Evolutionary conservation across 257 asterid genomes (phyloP).

Genomic region (Scutellaria baicalensis): DNA sequence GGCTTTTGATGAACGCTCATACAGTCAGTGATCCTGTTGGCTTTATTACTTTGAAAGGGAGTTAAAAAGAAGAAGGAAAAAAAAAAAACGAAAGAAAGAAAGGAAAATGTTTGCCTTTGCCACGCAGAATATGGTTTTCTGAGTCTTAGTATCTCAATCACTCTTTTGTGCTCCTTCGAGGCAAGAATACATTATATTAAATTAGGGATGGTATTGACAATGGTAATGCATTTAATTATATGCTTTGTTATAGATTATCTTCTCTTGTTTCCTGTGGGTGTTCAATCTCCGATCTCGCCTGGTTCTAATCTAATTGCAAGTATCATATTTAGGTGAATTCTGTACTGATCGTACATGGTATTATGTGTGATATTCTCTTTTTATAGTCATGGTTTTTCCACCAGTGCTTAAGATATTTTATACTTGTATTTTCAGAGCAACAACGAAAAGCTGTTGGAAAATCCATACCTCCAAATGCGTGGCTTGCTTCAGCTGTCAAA

Average conservation of each 20-base stretch:
- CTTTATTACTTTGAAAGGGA: neutral
- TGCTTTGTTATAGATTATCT: neutral
- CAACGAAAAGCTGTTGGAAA: slow-evolving; percentile 98
- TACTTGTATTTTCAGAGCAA: slow-evolving; percentile 69
- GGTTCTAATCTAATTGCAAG: neutral
- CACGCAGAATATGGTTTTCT: neutral
- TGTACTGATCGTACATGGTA: neutral
- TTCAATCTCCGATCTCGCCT: slow-evolving; percentile 4
- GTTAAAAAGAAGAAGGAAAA: too few relatives aligned
- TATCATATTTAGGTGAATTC: slow-evolving; percentile 4
- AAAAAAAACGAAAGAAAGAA: too few relatives aligned
- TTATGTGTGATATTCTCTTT: neutral
- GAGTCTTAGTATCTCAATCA: neutral
- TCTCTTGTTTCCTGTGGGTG: neutral
- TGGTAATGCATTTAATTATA: neutral
- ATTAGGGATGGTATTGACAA: neutral
- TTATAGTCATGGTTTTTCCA: slow-evolving; percentile 4
- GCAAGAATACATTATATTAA: neutral
- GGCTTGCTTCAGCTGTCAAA: slow-evolving; percentile 88
- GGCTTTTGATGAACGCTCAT: neutral
- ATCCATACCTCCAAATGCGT: slow-evolving; percentile 99
- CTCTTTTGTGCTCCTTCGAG: neutral
- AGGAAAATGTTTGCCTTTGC: neutral
- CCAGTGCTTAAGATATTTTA: slow-evolving; percentile 16
- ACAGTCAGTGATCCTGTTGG: neutral